Conservation (phyloP, 2,329 filamentous ascomycete species). For the Cryphonectria carpinicola region DNA sequence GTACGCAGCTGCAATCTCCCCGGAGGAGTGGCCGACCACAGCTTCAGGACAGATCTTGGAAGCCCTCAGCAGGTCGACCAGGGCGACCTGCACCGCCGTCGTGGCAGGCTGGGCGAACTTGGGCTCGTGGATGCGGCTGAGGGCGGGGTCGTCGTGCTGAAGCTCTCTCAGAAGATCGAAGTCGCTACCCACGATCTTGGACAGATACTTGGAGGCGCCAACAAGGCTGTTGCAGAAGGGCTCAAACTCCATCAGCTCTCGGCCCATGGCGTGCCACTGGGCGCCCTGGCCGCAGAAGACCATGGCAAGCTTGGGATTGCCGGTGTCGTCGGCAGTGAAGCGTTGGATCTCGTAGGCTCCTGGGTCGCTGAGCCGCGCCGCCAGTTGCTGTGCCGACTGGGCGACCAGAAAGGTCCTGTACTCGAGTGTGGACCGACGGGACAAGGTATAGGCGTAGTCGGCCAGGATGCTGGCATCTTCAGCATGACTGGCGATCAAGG, state of each 20-base stretch:
- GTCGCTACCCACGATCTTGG: constrained; percentile 28
- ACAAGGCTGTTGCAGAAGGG: constrained; percentile 36
- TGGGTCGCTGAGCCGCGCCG: constrained; percentile 27
- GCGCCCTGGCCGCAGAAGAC: constrained; percentile 44
- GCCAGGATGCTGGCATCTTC: constrained; percentile 35
- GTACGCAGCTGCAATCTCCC: constrained; percentile 52
- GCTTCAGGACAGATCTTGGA: constrained; percentile 22
- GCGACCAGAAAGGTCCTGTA: constrained; percentile 48
- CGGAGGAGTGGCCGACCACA: constrained; percentile 51
- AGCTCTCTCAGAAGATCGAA: constrained; percentile 35
- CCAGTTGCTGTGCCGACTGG: constrained; percentile 40
- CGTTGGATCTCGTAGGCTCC: constrained; percentile 13
- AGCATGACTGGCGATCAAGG: constrained; percentile 36
- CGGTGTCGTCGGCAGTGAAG: constrained; percentile 11
- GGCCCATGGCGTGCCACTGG: constrained; percentile 44
- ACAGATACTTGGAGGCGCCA: constrained; percentile 37
- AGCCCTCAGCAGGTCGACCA: constrained; percentile 34
- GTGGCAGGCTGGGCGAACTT: constrained; percentile 27
- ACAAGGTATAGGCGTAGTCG: constrained; percentile 52
- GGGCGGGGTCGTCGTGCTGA: constrained; percentile 5
- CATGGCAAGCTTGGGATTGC: constrained; percentile 33
- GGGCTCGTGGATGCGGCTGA: constrained; percentile 24
- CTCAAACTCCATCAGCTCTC: constrained; percentile 39
- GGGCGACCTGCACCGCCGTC: constrained; percentile 31
- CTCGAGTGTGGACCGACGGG: constrained; percentile 49